Evolutionary conservation across 371 early-diverging fungal genomes (phyloP).

Genomic region (Mortierella sp.): DNA sequence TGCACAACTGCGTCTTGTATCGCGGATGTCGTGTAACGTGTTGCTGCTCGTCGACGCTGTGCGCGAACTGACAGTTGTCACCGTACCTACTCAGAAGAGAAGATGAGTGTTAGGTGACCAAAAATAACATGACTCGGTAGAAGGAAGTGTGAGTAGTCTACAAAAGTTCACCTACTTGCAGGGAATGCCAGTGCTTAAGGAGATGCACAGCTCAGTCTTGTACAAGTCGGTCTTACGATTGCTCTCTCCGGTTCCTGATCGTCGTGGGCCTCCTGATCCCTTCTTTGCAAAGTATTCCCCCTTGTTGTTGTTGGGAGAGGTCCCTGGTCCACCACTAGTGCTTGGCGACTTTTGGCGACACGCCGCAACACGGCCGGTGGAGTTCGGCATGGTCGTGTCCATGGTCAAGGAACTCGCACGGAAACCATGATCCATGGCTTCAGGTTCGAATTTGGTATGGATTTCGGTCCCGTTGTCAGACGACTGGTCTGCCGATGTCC

Average conservation of each 20-base stretch:
- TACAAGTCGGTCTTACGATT: slow-evolving; percentile 81
- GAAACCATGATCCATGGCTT: slow-evolving; percentile 16
- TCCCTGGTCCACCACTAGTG: neutral
- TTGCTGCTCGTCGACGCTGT: slow-evolving; percentile 84
- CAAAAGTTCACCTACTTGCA: slow-evolving; percentile 71
- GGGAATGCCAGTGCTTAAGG: slow-evolving; percentile 86
- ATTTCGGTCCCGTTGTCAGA: neutral
- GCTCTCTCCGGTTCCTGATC: slow-evolving; percentile 21
- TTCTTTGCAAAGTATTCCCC: neutral
- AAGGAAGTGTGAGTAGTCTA: too few species aligned
- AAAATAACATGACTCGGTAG: too few species aligned
- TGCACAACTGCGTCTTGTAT: slow-evolving; percentile 94
- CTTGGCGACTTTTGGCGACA: neutral
- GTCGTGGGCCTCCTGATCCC: neutral
- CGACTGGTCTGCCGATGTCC: neutral
- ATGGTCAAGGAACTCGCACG: neutral
- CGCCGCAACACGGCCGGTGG: neutral
- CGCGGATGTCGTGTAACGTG: slow-evolving; percentile 88
- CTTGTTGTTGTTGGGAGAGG: neutral
- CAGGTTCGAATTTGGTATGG: neutral
- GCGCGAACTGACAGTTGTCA: slow-evolving; percentile 96
- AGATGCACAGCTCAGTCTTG: slow-evolving; percentile 97
- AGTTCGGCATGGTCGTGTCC: neutral
- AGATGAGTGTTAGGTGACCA: too few species aligned
- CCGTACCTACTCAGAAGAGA: slow-evolving; percentile 71